Conservation (phyloP, 2,329 filamentous ascomycete genomes). For the Cercospora beticola region DNA sequence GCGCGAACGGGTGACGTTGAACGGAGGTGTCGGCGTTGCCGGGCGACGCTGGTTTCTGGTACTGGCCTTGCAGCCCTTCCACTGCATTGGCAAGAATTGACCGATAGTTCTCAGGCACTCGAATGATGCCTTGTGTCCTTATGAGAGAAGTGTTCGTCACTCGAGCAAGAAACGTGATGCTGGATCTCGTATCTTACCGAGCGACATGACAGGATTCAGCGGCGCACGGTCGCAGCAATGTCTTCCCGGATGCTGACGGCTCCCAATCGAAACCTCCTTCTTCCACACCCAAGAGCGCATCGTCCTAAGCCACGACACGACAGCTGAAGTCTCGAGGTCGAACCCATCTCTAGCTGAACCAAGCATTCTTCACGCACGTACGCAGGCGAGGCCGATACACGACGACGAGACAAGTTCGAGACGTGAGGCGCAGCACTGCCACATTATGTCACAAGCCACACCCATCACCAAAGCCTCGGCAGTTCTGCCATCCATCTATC, state of each 20-base stretch:
- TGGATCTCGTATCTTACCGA: not conserved
- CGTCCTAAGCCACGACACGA: not conserved
- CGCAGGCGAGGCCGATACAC: not conserved
- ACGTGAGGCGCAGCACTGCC: not conserved
- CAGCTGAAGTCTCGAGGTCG: not conserved
- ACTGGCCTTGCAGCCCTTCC: not conserved
- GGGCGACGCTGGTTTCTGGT: not conserved
- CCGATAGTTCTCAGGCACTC: not conserved
- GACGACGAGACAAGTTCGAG: not conserved
- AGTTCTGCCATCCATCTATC: slow-evolving; percentile 28
- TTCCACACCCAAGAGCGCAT: not conserved
- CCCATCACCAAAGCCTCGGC: slow-evolving; percentile 26
- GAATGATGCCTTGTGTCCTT: not conserved
- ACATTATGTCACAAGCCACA: slow-evolving; percentile 1
- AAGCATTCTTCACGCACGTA: not conserved
- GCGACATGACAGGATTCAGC: not conserved
- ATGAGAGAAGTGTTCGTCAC: not conserved
- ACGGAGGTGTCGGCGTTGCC: not conserved
- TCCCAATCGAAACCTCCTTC: not conserved
- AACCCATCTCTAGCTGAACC: not conserved
- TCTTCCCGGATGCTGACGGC: slow-evolving; percentile 7
- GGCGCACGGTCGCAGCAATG: not conserved
- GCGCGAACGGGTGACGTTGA: not conserved
- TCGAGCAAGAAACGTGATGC: not conserved
- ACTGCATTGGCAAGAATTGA: not conserved